Percentiles rank a stretch among this genome's conserved stretches.
phyloP scores from a whole-genome alignment of 352 stramenopile genomes.

The Thraustochytrium sp. region DNA sequence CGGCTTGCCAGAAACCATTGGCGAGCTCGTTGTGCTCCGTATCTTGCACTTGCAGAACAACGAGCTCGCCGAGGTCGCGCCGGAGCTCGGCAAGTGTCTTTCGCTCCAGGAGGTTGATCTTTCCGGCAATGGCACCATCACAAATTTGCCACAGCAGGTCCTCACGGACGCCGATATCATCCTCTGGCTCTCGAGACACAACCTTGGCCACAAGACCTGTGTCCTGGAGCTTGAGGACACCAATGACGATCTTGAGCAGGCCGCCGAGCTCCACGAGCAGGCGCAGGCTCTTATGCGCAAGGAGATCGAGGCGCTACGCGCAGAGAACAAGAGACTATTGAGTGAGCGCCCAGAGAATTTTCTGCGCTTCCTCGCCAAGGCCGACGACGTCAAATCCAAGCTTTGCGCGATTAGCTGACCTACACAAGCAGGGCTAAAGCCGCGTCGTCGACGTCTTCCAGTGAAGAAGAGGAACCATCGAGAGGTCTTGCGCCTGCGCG shows the following conservation, averaged over 20 bases:
- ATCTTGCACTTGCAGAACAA: slow-evolving; percentile 53
- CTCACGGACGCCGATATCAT: slow-evolving; percentile 51
- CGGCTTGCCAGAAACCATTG: slow-evolving; percentile 47
- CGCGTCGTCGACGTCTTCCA: background rate
- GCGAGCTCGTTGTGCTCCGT: slow-evolving; percentile 42
- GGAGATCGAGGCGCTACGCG: background rate
- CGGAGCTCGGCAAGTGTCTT: slow-evolving; percentile 46
- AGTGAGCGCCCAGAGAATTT: slow-evolving; percentile 70
- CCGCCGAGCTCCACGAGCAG: background rate
- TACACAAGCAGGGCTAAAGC: background rate
- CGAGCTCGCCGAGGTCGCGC: slow-evolving; percentile 43
- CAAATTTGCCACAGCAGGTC: slow-evolving; percentile 48
- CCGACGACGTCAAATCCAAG: slow-evolving; percentile 60
- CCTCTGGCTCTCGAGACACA: slow-evolving; percentile 50
- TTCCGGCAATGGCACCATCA: slow-evolving; percentile 49
- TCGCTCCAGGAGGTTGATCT: slow-evolving; percentile 52
- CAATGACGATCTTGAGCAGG: slow-evolving; percentile 23
- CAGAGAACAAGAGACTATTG: slow-evolving; percentile 44
- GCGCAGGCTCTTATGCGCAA: background rate
- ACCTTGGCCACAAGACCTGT: background rate
- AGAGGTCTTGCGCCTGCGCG: too few relatives aligned
- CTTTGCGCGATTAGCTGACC: slow-evolving; percentile 46
- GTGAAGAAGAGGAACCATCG: too few relatives aligned
- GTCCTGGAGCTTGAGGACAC: background rate
- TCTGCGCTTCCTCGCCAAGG: slow-evolving; percentile 79